phyloP scores from a whole-genome alignment of 208 protist species.

The Acanthamoeba castellanii region DNA sequence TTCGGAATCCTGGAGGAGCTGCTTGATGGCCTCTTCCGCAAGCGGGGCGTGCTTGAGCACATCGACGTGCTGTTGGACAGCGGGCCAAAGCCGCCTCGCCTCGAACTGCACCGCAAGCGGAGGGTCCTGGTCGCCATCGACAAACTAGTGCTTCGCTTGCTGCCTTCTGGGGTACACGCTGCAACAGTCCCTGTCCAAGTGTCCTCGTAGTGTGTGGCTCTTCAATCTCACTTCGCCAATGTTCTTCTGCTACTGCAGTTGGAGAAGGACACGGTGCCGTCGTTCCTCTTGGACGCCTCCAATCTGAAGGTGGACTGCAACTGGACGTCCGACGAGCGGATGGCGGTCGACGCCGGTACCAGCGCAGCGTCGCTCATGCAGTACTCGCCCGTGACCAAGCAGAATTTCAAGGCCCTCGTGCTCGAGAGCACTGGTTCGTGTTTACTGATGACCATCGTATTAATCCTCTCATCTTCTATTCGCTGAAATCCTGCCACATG shows the following conservation, averaged over 20 bases:
- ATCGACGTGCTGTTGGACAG: background rate
- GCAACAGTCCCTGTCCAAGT: background rate
- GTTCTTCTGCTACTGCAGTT: background rate
- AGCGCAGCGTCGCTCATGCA: conserved; percentile 3
- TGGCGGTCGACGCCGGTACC: background rate
- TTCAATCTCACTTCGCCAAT: too few species aligned
- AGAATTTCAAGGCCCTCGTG: background rate
- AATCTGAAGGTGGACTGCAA: background rate
- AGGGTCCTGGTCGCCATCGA: conserved; percentile 22
- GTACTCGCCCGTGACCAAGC: background rate
- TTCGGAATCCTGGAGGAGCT: conserved; percentile 50
- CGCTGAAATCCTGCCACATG: background rate
- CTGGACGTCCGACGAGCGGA: conserved; percentile 5
- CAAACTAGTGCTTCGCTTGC: background rate
- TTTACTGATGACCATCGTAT: too few species aligned
- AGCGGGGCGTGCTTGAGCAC: conserved; percentile 9
- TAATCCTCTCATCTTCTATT: background rate
- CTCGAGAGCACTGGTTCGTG: background rate
- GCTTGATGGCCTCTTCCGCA: conserved; percentile 44
- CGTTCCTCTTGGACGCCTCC: conserved; percentile 10
- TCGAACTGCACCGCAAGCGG: background rate
- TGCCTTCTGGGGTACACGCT: background rate
- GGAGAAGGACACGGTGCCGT: conserved; percentile 27
- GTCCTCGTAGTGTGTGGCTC: background rate
- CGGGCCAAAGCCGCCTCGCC: background rate